Percentiles rank a stretch among this genome's conserved stretches.
These are phyloP conservation scores for Trichothecium roseum DNA, from an alignment of 2,329 filamentous ascomycete genomes.

Conservation along the genomic window DNA sequence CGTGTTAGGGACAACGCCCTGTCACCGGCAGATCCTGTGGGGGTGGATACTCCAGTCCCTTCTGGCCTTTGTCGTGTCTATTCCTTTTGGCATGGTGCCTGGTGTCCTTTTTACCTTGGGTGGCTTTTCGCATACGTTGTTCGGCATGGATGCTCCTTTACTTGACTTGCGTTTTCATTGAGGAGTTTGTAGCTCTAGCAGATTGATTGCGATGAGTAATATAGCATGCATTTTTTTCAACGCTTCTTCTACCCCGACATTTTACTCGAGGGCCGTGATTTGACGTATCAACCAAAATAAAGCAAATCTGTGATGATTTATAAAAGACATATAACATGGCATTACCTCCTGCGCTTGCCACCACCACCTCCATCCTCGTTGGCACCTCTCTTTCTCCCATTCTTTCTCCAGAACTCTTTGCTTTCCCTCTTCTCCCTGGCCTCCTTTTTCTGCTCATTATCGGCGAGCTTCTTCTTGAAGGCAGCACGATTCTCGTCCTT, in stretches of 20 bases:
- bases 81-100: no score
- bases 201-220: not conserved
- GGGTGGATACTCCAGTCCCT: no score
- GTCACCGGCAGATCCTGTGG: no score
- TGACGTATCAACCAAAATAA: no score
- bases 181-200: not conserved
- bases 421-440: conserved; percentile 83
- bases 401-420: conserved; percentile 84
- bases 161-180: not conserved
- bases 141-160: no score
- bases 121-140: no score
- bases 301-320: not conserved
- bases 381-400: conserved; percentile 60
- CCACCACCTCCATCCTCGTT: conserved; percentile 26
- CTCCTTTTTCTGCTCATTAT: conserved; percentile 73
- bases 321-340: conserved; percentile 1
- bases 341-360: conserved; percentile 20
- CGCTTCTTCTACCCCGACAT: not conserved
- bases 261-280: not conserved
- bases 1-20: no score
- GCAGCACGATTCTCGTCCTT: conserved; percentile 79
- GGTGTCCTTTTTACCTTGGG: conserved; percentile 1
- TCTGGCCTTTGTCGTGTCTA: no score
- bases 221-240: not conserved
- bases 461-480: conserved; percentile 75